Evolutionary conservation across 2,329 filamentous ascomycete species (phyloP), one percentile per base, ranked within the genome.

Genomic region (Hypomyces rosellus): DNA sequence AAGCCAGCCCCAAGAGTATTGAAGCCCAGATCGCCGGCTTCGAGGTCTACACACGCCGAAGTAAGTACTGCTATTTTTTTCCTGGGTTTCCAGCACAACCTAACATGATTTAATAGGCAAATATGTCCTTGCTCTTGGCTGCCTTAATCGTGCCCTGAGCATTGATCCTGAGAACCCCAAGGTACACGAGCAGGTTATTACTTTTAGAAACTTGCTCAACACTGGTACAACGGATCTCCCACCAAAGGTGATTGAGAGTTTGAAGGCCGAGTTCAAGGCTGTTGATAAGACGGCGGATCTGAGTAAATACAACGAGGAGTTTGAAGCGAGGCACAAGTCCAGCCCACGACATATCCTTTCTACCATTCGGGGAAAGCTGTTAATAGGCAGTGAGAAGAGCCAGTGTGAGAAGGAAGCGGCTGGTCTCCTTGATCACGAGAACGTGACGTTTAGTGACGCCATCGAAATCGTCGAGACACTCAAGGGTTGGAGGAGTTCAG

Each of bases 21-120:
- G 83, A 93, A 54, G 88, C 81, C 18, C 93, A 99, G 69, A 78
- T 85, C 57, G 81, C 85, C 47, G 93, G 90, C 5, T 97, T 96
- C 61, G 91, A 97, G 71, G 86, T 99, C 15, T 91, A 89, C 65
- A 76, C 95, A 53, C 80, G 90, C 63, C 80, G 86, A 73, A 84
- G 90, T 95, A 81, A 76, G 84, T 73, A 20, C 14, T 14, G 2
- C n/a, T n/a, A 25, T n/a, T 14, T 34, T 37, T 18, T 15, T 8
- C 22, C 34, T 13, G 7, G 22, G 13, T 3, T 41, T 15, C 5
- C 4, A 43, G 7, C 2, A 2, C 30, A 20, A 36, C n/a, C 49
- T 57, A 34, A 55, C 45, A 12, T 50, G 5, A 18, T 14, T 4
- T 37, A 51, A 40, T 61, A 92, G 91, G 83, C 65, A 96, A 96